Evolutionary conservation across 2,329 filamentous ascomycete species (phyloP), one percentile per base, ranked within the genome.

Genomic region (Massarina eburnea): DNA sequence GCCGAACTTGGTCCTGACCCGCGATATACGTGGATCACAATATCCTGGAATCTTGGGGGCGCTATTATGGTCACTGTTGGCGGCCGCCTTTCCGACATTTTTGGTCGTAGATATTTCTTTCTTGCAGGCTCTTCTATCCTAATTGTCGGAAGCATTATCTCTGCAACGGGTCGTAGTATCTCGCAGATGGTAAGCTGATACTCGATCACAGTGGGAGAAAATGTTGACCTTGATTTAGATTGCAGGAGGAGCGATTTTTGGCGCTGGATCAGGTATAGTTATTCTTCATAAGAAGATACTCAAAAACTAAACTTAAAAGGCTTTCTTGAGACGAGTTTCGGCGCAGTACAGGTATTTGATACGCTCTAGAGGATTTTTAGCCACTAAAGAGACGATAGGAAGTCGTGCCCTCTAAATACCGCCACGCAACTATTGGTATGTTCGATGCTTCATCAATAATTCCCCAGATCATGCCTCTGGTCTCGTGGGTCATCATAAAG

Each of bases 141-240:
- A 19, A 61, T 72, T 21, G 49, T 68, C 21, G 71, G 71, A 8
- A 63, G 61, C 18, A 65, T 74, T 21, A 64, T 74, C 12, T 70
- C 71, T 3, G 71, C 71, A 0, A 73, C 69, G 1, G 71, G 68
- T 5, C 53, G 65, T 37, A 63, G 42, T 42, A 73, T 75, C 48
- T 59, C 64, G 21, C 64, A 70, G 42, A 73, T 74, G 70, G 73
- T 75, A 42, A 68, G 61, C 4, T 65, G 65, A 15, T 70, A 71
- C 12, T 68, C 64, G 8, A 55, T 75, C 18, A 73, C 41, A 71
- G 72, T 14, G 58, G 66, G n/a, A n/a, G n/a, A n/a, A n/a, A n/a
- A n/a, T n/a, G n/a, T n/a, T n/a, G n/a, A n/a, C n/a, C n/a, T n/a
- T n/a, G 71, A 1, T 70, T 74, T 43, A 61, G 71, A 36, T 71